Evolutionary conservation across 805 yeast species (phyloP).

Genomic region (Metschnikowia chrysomelidarum): DNA sequence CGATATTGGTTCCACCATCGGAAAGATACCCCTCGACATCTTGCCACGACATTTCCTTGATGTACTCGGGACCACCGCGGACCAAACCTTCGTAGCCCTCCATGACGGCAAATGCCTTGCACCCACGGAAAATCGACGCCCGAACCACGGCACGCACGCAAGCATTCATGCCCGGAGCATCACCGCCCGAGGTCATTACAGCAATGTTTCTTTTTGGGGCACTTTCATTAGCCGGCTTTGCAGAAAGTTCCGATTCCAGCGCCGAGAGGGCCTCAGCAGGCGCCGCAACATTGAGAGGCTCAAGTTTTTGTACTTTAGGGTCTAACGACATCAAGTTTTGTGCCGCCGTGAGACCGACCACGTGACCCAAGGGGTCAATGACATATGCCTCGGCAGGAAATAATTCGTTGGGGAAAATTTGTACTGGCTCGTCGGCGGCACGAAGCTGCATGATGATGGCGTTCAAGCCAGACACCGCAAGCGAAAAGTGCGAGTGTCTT

Average conservation of each 20-base stretch:
- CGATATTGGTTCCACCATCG: conserved; percentile 75
- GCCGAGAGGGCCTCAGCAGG: conserved; percentile 12
- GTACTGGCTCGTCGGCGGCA: conserved; percentile 37
- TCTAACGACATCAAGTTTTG: conserved; percentile 54
- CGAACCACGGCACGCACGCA: conserved; percentile 72
- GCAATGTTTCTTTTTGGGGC: conserved; percentile 49
- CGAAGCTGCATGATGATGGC: conserved; percentile 35
- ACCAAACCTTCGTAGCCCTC: conserved; percentile 78
- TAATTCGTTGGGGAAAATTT: conserved; percentile 67
- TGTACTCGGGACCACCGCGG: conserved; percentile 53
- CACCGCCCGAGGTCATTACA: conserved; percentile 82
- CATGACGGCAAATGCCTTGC: conserved; percentile 64
- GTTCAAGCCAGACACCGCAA: conserved; percentile 44
- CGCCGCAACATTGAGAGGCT: conserved; percentile 1
- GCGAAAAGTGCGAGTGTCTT: conserved; percentile 41
- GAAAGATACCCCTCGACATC: conserved; percentile 71
- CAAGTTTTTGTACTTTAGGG: conserved; percentile 39
- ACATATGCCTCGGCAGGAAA: conserved; percentile 70
- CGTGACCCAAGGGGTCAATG: conserved; percentile 79
- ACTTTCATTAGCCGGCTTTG: neutral
- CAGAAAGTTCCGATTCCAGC: conserved; percentile 11
- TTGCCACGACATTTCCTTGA: conserved; percentile 66
- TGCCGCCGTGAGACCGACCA: conserved; percentile 74
- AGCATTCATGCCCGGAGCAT: conserved; percentile 80
- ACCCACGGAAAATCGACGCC: conserved; percentile 61